Conservation (phyloP, 148 eudicot genomes). For the Cornus suecica region DNA sequence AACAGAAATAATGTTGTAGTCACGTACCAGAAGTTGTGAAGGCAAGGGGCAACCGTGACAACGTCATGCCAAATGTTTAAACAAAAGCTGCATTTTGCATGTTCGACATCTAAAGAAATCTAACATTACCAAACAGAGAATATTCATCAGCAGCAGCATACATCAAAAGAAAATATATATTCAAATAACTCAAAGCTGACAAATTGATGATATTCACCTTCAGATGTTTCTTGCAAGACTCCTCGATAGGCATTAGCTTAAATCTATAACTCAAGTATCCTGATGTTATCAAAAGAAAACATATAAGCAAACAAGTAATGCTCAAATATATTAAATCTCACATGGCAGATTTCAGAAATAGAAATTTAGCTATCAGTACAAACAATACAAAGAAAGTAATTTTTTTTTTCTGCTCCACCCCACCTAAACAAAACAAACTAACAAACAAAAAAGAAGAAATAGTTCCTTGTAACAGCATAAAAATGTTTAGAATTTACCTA, state of each 20-base stretch:
- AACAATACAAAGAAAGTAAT: too few relatives aligned
- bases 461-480: too few relatives aligned
- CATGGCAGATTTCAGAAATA: background rate
- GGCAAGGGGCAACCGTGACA: slow-evolving; percentile 93
- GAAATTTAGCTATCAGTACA: background rate
- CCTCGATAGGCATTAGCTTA: slow-evolving; percentile 57
- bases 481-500: too few relatives aligned
- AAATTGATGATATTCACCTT: slow-evolving; percentile 39
- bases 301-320: background rate
- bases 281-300: slow-evolving; percentile 23
- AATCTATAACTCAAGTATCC: slow-evolving; percentile 59
- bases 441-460: too few relatives aligned
- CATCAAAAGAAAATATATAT: background rate
- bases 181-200: background rate
- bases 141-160: background rate
- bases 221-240: slow-evolving; percentile 37
- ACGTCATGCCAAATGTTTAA: slow-evolving; percentile 96
- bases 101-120: slow-evolving; percentile 71
- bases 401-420: too few relatives aligned
- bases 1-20: slow-evolving; percentile 12
- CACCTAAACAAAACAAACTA: too few relatives aligned
- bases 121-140: slow-evolving; percentile 25
- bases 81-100: slow-evolving; percentile 89
- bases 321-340: background rate
- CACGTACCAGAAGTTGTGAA: slow-evolving; percentile 91